Base-by-base conservation (phyloP, 2,329 filamentous ascomycete genomes). In the Calonectria leucothoes region DNA sequence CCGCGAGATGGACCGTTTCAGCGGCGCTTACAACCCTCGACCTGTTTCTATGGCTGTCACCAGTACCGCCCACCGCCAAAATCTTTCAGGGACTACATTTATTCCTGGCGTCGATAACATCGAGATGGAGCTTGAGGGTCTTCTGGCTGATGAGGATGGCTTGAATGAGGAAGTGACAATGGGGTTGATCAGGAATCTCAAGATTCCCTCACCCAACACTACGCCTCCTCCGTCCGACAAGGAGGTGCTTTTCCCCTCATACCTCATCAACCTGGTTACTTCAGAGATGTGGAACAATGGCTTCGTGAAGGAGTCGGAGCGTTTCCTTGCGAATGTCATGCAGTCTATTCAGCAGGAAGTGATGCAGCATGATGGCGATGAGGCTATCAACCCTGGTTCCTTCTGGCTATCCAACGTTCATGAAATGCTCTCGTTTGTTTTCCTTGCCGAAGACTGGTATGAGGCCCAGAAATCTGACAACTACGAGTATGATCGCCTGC, bases 211-310 rank as follows among this genome's bases (percentile, higher is more conserved):
- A 14, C 96, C 97, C 57, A 94, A 93, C 82, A 93, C 94, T 39
- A 96, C 92, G 67, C 96, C 96, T 25, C 94, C 96, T 67, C 96
- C 97, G 14, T 98, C 95, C 23, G 97, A 99, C 86, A 99, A 99
- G 88, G 97, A 99, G 85, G 96, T 99, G 27, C 90, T 99, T 66
- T 99, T 99, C 93, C 97, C 97, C 39, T 96, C 97, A 12, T 99
- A 98, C 85, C 93, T 99, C 80, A 99, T 99, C 89, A 99, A 99
- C 85, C 90, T 99, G 74, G 97, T 99, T 76, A 99, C 97, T 15
- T 98, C 96, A 20, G 97, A 99, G 88, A 99, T 99, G 97, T 99
- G 97, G 97, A 99, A 99, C 88, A 99, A 99, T 81, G 97, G 97
- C 59, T 99, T 98, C 83, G 97, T 99, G 80, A 99, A 99, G 88